A percentile compares a stretch with the other conserved stretches of the same genome.
Conservation (phyloP, 1,139 yeast species). For the Maudiozyma humilis region DNA sequence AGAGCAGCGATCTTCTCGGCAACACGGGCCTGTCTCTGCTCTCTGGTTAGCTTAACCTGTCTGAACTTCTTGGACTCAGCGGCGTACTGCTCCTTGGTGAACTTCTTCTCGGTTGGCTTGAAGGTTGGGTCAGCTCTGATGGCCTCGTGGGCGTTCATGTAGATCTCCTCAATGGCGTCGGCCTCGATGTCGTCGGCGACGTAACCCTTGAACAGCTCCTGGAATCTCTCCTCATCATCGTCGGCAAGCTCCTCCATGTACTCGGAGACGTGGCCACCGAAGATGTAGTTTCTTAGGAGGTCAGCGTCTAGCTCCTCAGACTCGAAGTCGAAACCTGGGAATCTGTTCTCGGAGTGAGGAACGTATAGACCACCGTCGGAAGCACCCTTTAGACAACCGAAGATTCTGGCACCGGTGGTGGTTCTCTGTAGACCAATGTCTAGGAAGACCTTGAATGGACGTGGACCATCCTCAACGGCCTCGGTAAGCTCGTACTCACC, state of each 20-base stretch:
- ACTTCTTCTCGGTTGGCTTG: slow-evolving; percentile 89
- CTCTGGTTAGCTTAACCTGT: slow-evolving; percentile 80
- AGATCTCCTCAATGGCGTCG: slow-evolving; percentile 91
- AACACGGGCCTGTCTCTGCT: slow-evolving; percentile 82
- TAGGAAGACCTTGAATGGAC: slow-evolving; percentile 99
- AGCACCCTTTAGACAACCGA: slow-evolving; percentile 99
- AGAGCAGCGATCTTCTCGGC: slow-evolving; percentile 88
- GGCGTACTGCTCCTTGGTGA: slow-evolving; percentile 96
- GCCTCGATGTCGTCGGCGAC: slow-evolving; percentile 95
- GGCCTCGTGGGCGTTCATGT: slow-evolving; percentile 87
- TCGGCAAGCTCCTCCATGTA: slow-evolving; percentile 99
- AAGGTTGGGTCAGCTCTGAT: slow-evolving; percentile 94
- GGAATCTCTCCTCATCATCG: slow-evolving; percentile 99
- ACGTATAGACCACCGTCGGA: slow-evolving; percentile 99
- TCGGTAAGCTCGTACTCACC: slow-evolving; percentile 98
- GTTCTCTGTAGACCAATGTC: slow-evolving; percentile 99
- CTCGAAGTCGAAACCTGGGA: slow-evolving; percentile 99
- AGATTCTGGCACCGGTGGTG: slow-evolving; percentile 99
- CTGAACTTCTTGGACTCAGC: slow-evolving; percentile 92
- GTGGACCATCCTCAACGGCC: slow-evolving; percentile 99
- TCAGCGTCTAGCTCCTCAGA: slow-evolving; percentile 97
- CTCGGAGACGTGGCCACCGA: slow-evolving; percentile 99
- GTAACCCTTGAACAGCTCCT: slow-evolving; percentile 92
- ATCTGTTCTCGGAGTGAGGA: slow-evolving; percentile 99
- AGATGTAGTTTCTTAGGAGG: slow-evolving; percentile 95